Evolutionary conservation across 1,284 basidiomycete genomes (phyloP), one percentile per base, ranked within the genome.

Genomic region (Trametes versicolor): DNA sequence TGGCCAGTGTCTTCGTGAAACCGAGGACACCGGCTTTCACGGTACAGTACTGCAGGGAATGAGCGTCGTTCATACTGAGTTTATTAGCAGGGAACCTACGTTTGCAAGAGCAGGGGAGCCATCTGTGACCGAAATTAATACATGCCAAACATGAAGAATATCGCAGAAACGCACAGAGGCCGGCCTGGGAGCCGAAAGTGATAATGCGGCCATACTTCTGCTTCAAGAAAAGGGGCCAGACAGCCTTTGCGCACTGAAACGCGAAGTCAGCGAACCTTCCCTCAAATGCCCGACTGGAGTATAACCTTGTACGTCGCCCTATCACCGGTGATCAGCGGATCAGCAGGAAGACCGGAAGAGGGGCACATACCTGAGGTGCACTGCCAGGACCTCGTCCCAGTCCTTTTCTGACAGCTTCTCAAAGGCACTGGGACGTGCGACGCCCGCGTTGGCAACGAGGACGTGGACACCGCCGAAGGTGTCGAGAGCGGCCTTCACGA

Each of bases 201-300:
- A 99, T 86, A 74, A 99, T 97, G 63, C 98, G 91, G 37, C 98
- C 97, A 76, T 93, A 99, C 81, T 96, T 97, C 77, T 99, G 98
- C 81, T 97, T 93, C 79, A 94, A 91, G 87, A 99, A 98, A 75
- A 96, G 85, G 4, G 97, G 96, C 98, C 97, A 99, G 41, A 95
- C 94, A 15, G 97, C 97, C 77, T 98, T 95, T 62, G 90, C 92
- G 73, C 93, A 95, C 91, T 94, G 62, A 17, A 63, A n/a, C 32
- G 23, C 59, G 6, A 10, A 1, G 41, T 51, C 21, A 61, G 48
- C 59, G 19, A 34, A n/a, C 29, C 6, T 13, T 15, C 47, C 23
- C 41, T 37, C 36, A 37, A 25, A 12, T 49, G 2, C 21, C 10
- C 12, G 29, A 12, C 58, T 43, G 12, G 15, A 10, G n/a, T 43